phyloP scores from a whole-genome alignment of 2,329 filamentous ascomycete genomes.

The Fusarium camptoceras region DNA sequence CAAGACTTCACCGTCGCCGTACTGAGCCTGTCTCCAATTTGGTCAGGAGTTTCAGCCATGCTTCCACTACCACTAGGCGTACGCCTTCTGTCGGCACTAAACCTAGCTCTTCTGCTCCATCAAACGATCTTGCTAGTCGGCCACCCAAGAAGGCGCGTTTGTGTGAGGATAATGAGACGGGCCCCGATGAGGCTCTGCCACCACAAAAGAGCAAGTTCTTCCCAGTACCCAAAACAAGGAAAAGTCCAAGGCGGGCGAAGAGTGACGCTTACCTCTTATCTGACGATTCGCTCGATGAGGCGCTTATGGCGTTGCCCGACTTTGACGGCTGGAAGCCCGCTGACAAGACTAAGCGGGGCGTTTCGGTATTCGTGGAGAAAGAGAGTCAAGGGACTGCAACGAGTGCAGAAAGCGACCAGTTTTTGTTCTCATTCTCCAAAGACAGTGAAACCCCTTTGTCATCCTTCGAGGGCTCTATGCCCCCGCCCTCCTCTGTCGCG shows the following conservation, averaged over 20 bases:
- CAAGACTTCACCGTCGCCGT: conserved; percentile 60
- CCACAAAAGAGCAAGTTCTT: conserved; percentile 68
- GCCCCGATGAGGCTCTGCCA: conserved; percentile 49
- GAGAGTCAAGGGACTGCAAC: conserved; percentile 46
- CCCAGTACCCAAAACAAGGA: conserved; percentile 47
- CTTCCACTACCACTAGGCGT: conserved; percentile 31
- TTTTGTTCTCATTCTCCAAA: conserved; percentile 32
- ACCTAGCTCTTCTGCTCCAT: conserved; percentile 20
- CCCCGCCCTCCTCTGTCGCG: conserved; percentile 45
- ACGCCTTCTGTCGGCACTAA: conserved; percentile 25
- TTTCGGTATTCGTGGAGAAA: conserved; percentile 60
- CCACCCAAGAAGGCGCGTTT: conserved; percentile 69
- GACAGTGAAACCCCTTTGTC: conserved; percentile 40
- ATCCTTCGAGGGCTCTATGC: conserved; percentile 44
- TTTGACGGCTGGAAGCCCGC: conserved; percentile 60
- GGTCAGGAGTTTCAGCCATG: conserved; percentile 48
- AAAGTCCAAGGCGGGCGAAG: conserved; percentile 48
- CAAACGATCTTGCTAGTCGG: conserved; percentile 47
- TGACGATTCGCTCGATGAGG: conserved; percentile 69
- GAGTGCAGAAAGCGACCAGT: conserved; percentile 35
- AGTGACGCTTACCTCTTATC: conserved; percentile 62
- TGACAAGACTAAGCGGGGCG: conserved; percentile 52
- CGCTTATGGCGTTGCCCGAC: conserved; percentile 63
- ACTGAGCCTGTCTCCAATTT: conserved; percentile 65
- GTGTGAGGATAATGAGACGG: conserved; percentile 61